phyloP scores from a whole-genome alignment of 2,329 filamentous ascomycete genomes.

The Microcyclospora tardicrescens region DNA sequence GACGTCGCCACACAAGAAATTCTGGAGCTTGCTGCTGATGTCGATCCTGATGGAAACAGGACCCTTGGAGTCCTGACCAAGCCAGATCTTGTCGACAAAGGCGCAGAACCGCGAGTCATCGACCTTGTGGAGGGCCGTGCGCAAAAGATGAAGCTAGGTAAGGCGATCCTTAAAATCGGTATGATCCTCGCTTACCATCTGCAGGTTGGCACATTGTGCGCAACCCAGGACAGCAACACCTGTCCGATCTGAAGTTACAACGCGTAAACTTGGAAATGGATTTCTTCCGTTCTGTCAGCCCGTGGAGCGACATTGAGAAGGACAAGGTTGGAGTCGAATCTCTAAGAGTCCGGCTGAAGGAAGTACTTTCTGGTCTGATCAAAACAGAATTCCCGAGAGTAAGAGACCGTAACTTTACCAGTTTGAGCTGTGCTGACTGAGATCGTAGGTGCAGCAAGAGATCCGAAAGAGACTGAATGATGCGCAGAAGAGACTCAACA shows the following conservation, averaged over 20 bases:
- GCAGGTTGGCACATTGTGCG: slow-evolving; percentile 23
- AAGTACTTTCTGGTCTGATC: slow-evolving; percentile 30
- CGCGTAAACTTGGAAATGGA: slow-evolving; percentile 17
- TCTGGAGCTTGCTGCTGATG: slow-evolving; percentile 26
- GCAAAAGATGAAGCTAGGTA: too few relatives aligned
- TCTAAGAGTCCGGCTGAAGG: slow-evolving; percentile 28
- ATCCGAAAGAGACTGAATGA: slow-evolving; percentile 15
- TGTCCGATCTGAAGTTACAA: slow-evolving; percentile 3
- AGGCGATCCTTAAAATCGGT: too few relatives aligned
- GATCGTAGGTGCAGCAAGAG: slow-evolving; percentile 23
- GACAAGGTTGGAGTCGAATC: slow-evolving; percentile 31
- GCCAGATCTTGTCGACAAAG: slow-evolving; percentile 22
- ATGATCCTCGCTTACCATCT: too few relatives aligned
- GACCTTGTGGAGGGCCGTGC: slow-evolving; percentile 16
- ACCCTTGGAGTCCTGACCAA: slow-evolving; percentile 28
- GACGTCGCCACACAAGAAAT: slow-evolving; percentile 37
- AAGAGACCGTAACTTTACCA: background rate
- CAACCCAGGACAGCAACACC: slow-evolving; percentile 20
- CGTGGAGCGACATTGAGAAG: slow-evolving; percentile 26
- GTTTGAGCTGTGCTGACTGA: too few relatives aligned
- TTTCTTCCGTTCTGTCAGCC: slow-evolving; percentile 22
- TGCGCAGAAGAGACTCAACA: slow-evolving; percentile 23
- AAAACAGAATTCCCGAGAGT: slow-evolving; percentile 36
- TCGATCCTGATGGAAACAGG: slow-evolving; percentile 20
- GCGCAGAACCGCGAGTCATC: slow-evolving; percentile 13